Evolutionary conservation across 1,139 yeast genomes (phyloP), one percentile per base, ranked within the genome.

Genomic region (Zygosaccharomyces sapae): DNA sequence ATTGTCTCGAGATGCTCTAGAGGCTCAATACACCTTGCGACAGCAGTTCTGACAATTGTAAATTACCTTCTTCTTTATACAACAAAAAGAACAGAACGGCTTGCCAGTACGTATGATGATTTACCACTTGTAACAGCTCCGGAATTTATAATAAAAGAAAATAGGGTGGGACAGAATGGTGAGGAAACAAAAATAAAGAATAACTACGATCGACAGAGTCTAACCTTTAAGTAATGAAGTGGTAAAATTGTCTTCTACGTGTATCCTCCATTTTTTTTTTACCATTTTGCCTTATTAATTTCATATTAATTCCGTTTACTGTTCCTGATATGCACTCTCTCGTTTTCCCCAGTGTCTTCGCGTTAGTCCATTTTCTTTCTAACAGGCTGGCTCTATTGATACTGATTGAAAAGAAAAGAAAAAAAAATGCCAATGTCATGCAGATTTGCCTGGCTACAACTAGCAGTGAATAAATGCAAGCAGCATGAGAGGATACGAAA

Each of bases 221-320:
- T 16, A 29, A 33, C 18, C 41, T 38, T 38, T 29, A 38, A 38
- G 41, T 38, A 38, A 33, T 29, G 29, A 38, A 27, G 41, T 38
- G 41, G 29, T 38, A 8, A 33, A 25, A 24, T 13, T 31, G 18
- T 13, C 18, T 13, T 13, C 9, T 31, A 31, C 34, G 34, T 12
- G 41, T 27, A 38, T 12, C 41, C 41, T 19, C 31, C 22, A 38
- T 22, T 38, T 38, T 38, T 38, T 38, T 13, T 38, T 38, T 27
- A 22, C 33, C 27, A 27, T 18, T 38, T 16, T 33, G 19, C 34
- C 33, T 7, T 31, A 18, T 12, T 18, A 31, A 31, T 27, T 8
- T 12, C 40, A 24, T 27, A 18, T 38, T 38, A 7, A 13, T 27
- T 38, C 10, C 27, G 13, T 22, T 29, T 16, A 6, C 19, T 13